Base-by-base conservation (phyloP, 176 grass and related monocot genomes). In the Paspalum notatum region DNA sequence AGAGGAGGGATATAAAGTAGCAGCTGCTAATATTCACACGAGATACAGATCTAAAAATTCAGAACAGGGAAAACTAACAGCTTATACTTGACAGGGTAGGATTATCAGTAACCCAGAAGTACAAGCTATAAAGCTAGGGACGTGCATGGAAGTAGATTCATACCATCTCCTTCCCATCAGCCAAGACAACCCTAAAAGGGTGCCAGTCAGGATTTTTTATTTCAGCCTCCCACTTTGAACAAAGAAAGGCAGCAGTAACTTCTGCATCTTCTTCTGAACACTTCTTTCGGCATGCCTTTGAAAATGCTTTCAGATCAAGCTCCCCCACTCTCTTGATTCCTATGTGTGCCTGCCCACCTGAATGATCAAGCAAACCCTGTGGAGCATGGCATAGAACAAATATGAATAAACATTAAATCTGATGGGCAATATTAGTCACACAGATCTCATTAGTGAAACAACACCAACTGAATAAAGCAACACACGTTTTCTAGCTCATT, bases 211-310 rank as follows among this genome's bases (percentile, higher is more conserved):
- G 84, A 27, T 85, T 85, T 82, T 85, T 87, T 55, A 93, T 66
- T 56, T 93, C 89, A 72, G 88, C 84, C 79, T 97, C 83, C 94
- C 94, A 97, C 39, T 97, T 85, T 14, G 86, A 91, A 74, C 81
- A 86, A 57, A 91, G 68, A 46, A 83, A 54, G 15, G 72, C 75
- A 77, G 86, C 68, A 21, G 86, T 82, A n/a, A 54, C 12, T 24
- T 91, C 78, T 42, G 79, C 81, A 51, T 97, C 89, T 58, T 81
- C 85, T 65, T 67, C 74, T 61, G 81, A 25, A 51, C 68, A 88
- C 48, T 77, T 85, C 10, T 64, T 55, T 56, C 44, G 87, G 74
- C 86, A 93, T 12, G 70, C 81, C 77, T 76, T 86, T 24, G 75
- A 66, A 80, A 97, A 86, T 55, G 77, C 62, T 86, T 88, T 87